Evolutionary conservation across 345 rosid species (phyloP).

Genomic region (Sisymbrium irio): DNA sequence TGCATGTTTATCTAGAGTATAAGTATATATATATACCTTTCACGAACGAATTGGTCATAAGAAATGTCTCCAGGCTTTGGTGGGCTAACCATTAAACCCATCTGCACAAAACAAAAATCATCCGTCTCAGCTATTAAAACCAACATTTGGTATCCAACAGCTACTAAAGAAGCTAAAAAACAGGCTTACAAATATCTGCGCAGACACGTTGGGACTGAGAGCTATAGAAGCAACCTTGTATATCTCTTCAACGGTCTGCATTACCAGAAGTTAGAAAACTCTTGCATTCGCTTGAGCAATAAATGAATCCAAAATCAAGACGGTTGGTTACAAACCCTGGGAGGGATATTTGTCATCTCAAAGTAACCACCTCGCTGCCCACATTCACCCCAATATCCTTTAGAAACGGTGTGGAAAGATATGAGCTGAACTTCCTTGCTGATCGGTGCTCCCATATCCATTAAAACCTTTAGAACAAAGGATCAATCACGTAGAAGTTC

Average conservation of each 20-base stretch:
- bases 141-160: background rate
- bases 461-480: constrained; percentile 52
- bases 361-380: constrained; percentile 99
- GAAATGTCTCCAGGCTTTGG: constrained; percentile 94
- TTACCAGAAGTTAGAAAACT: constrained; percentile 5
- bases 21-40: constrained; percentile 61
- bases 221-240: constrained; percentile 92
- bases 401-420: constrained; percentile 97
- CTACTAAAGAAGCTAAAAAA: background rate
- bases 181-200: constrained; percentile 85
- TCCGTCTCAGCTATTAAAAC: background rate
- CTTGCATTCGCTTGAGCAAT: background rate
- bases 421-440: constrained; percentile 91
- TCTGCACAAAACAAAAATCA: constrained; percentile 40
- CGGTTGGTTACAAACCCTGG: constrained; percentile 46
- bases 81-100: constrained; percentile 97
- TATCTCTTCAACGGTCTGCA: constrained; percentile 93
- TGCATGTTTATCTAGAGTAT: background rate
- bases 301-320: background rate
- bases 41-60: constrained; percentile 67
- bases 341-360: constrained; percentile 97
- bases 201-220: constrained; percentile 95
- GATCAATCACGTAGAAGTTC: background rate
- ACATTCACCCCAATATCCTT: constrained; percentile 99
- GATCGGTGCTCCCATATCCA: constrained; percentile 82